These are phyloP conservation scores for Cutaneotrichosporon mucoides DNA, from an alignment of 1,284 basidiomycete species.

Conservation along the genomic window DNA sequence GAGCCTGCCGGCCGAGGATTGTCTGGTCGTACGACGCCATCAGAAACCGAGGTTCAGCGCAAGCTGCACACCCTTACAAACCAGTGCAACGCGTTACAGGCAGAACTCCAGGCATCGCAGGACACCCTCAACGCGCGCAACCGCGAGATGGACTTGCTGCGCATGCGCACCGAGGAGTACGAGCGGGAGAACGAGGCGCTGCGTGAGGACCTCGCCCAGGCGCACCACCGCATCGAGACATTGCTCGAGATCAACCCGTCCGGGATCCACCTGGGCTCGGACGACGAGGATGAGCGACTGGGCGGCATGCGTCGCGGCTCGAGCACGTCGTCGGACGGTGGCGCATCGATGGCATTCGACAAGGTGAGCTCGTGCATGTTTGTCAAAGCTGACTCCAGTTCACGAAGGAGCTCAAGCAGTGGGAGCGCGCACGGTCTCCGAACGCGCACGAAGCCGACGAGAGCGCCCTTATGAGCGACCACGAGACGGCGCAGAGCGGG, in stretches of 20 bases:
- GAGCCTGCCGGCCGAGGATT: slow-evolving; percentile 56
- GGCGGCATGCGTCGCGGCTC: slow-evolving; percentile 18
- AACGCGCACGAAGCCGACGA: slow-evolving; percentile 7
- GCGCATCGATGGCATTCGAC: slow-evolving; percentile 43
- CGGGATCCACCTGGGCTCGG: slow-evolving; percentile 26
- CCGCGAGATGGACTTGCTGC: slow-evolving; percentile 65
- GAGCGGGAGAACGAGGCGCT: slow-evolving; percentile 52
- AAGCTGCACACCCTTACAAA: slow-evolving; percentile 67
- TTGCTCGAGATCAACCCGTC: slow-evolving; percentile 37
- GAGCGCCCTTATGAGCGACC: not conserved
- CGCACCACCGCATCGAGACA: slow-evolving; percentile 57
- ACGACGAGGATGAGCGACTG: slow-evolving; percentile 23
- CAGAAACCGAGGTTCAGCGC: slow-evolving; percentile 56
- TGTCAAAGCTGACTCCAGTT: slow-evolving; percentile 25
- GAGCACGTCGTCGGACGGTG: slow-evolving; percentile 29
- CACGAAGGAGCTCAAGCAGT: slow-evolving; percentile 46
- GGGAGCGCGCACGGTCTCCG: slow-evolving; percentile 42
- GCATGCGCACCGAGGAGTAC: slow-evolving; percentile 41
- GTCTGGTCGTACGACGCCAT: slow-evolving; percentile 78
- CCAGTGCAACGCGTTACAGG: slow-evolving; percentile 69
- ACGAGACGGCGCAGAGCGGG: not conserved
- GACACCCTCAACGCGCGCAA: slow-evolving; percentile 66
- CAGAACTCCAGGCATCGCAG: slow-evolving; percentile 70
- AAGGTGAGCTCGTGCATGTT: slow-evolving; percentile 29
- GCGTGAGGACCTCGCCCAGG: slow-evolving; percentile 67